These are phyloP conservation scores for Cadophora luteo-olivacea DNA, from an alignment of 2,329 filamentous ascomycete genomes.

Conservation along the genomic window DNA sequence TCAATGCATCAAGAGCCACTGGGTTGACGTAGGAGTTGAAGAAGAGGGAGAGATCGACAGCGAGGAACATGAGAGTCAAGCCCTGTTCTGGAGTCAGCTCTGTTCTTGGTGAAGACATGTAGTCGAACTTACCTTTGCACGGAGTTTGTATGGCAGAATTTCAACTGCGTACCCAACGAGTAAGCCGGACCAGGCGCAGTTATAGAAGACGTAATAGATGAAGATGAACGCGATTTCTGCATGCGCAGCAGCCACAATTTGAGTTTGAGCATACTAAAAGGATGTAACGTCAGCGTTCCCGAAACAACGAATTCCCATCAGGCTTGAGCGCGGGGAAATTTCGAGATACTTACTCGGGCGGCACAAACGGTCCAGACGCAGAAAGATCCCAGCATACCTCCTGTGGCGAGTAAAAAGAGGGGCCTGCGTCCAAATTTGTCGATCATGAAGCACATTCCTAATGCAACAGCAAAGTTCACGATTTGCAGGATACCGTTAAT, in stretches of 20 bases:
- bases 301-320: no score
- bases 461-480: conserved; percentile 37
- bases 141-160: conserved; percentile 41
- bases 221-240: conserved; percentile 54
- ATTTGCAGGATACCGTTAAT: conserved; percentile 43
- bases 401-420: conserved; percentile 37
- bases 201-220: conserved; percentile 54
- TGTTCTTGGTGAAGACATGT: no score
- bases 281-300: neutral
- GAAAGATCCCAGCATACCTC: conserved; percentile 37
- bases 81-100: conserved; percentile 32
- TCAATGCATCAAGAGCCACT: conserved; percentile 47
- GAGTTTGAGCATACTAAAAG: conserved; percentile 17
- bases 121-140: conserved; percentile 39
- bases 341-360: conserved; percentile 25
- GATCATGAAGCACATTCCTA: conserved; percentile 41
- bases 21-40: conserved; percentile 53
- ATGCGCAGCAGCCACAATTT: conserved; percentile 26
- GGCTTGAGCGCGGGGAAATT: no score
- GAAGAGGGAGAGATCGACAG: conserved; percentile 53
- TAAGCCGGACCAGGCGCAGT: conserved; percentile 43
- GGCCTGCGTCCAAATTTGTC: conserved; percentile 43
- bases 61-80: conserved; percentile 51
- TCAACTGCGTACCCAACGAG: conserved; percentile 41
- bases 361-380: conserved; percentile 37